Conservation (phyloP, 306 rosid species). For the Cicer pinnatifidum region DNA sequence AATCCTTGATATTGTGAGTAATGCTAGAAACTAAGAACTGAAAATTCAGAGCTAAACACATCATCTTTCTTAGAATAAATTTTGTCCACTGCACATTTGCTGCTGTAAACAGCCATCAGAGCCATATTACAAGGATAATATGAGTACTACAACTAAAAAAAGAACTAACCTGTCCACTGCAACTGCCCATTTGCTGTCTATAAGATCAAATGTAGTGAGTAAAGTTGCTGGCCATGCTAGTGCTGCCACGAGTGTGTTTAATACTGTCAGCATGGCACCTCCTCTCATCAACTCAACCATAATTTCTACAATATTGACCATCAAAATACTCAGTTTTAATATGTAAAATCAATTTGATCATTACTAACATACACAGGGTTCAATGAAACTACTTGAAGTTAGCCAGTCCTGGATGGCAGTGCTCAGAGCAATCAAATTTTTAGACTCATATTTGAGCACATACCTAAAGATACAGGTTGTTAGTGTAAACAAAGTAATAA, state of each 20-base stretch:
- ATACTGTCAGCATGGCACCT: slow-evolving; percentile 75
- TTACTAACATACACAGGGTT: slow-evolving; percentile 32
- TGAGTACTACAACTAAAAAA: slow-evolving; percentile 39
- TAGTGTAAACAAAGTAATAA: slow-evolving; percentile 32
- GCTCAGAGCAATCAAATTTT: slow-evolving; percentile 65
- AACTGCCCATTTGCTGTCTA: slow-evolving; percentile 74
- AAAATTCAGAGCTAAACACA: slow-evolving; percentile 10
- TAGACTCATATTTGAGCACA: slow-evolving; percentile 62
- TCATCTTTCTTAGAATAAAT: slow-evolving; percentile 20
- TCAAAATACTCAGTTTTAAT: slow-evolving; percentile 37
- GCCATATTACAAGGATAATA: slow-evolving; percentile 16
- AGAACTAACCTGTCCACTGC: slow-evolving; percentile 63
- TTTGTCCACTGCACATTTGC: slow-evolving; percentile 26
- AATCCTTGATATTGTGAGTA: background rate
- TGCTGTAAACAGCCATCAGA: slow-evolving; percentile 15
- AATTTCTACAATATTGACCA: slow-evolving; percentile 50
- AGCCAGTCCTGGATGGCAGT: slow-evolving; percentile 71
- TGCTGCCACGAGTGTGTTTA: slow-evolving; percentile 64
- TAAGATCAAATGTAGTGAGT: slow-evolving; percentile 60
- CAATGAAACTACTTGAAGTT: slow-evolving; percentile 55
- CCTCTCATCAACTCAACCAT: slow-evolving; percentile 53
- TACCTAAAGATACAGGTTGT: slow-evolving; percentile 53
- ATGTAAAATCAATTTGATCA: slow-evolving; percentile 33
- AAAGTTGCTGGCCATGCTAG: slow-evolving; percentile 72
- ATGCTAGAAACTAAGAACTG: slow-evolving; percentile 19